Conservation (phyloP, 495 filamentous ascomycete genomes). For the Lasiosphaeris hirsuta region DNA sequence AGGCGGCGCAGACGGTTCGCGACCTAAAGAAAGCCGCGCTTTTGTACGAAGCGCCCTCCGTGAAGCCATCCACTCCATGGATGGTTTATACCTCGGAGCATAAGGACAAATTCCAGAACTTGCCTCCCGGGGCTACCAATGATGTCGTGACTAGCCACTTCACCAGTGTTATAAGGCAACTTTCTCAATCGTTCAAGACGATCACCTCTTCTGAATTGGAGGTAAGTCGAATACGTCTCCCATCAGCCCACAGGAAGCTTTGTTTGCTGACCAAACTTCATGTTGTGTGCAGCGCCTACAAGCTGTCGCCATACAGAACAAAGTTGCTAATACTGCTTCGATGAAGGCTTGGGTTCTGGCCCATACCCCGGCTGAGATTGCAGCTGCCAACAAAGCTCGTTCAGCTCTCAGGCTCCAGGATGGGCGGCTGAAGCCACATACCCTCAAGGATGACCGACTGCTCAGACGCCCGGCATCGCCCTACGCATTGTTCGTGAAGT, state of each 20-base stretch:
- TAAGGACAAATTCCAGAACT: background rate
- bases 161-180: background rate
- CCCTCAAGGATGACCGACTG: conserved; percentile 56
- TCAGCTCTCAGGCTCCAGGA: conserved; percentile 35
- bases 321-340: conserved; percentile 38
- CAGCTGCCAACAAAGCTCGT: conserved; percentile 63
- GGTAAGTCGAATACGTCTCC: conserved; percentile 20
- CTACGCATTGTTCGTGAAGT: conserved; percentile 46
- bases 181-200: conserved; percentile 21
- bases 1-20: background rate
- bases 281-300: conserved; percentile 23
- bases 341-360: conserved; percentile 58
- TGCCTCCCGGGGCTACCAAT: no score
- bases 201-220: conserved; percentile 29
- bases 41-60: conserved; percentile 24
- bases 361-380: conserved; percentile 55
- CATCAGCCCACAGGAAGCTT: background rate
- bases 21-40: background rate
- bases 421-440: background rate
- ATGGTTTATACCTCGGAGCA: conserved; percentile 18
- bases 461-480: conserved; percentile 45
- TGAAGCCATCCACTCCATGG: conserved; percentile 16
- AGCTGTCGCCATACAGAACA: conserved; percentile 51
- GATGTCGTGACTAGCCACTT: no score
- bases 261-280: conserved; percentile 2